These are phyloP conservation scores for Castanopsis chinensis DNA, from an alignment of 306 rosid genomes.

Conservation along the genomic window DNA sequence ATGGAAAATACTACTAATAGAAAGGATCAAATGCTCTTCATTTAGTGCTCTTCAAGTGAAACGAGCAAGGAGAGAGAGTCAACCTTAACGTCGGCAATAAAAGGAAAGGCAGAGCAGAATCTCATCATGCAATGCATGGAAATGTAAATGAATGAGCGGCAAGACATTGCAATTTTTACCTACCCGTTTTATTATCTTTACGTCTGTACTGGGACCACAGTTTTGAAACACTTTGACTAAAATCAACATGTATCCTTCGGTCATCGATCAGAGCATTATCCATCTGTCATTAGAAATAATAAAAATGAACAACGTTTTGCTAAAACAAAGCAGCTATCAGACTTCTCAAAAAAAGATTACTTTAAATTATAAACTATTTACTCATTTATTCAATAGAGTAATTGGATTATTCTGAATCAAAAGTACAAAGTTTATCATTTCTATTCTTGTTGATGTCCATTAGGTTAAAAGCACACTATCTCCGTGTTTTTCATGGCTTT, in stretches of 20 bases:
- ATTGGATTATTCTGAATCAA: not conserved
- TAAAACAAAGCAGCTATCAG: not conserved
- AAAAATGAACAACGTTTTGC: not conserved
- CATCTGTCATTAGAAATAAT: conserved; percentile 51
- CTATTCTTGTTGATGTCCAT: not conserved
- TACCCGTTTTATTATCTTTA: conserved; percentile 56
- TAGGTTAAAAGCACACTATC: not conserved
- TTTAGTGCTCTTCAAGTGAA: no score
- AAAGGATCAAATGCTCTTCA: no score
- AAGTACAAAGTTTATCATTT: not conserved
- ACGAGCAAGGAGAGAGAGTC: no score
- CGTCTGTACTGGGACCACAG: conserved; percentile 86
- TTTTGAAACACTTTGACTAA: conserved; percentile 93
- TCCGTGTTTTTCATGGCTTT: not conserved
- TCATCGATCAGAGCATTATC: conserved; percentile 97
- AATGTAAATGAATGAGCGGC: not conserved
- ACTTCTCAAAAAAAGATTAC: not conserved
- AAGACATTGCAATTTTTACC: conserved; percentile 38
- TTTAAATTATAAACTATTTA: not conserved
- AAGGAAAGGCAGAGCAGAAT: not conserved
- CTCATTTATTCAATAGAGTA: not conserved
- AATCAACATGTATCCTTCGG: conserved; percentile 95
- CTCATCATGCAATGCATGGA: not conserved
- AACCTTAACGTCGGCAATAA: no score
- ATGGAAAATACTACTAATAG: not conserved